Conservation (phyloP, 2,329 filamentous ascomycete species). For the Colletotrichum agaves region DNA sequence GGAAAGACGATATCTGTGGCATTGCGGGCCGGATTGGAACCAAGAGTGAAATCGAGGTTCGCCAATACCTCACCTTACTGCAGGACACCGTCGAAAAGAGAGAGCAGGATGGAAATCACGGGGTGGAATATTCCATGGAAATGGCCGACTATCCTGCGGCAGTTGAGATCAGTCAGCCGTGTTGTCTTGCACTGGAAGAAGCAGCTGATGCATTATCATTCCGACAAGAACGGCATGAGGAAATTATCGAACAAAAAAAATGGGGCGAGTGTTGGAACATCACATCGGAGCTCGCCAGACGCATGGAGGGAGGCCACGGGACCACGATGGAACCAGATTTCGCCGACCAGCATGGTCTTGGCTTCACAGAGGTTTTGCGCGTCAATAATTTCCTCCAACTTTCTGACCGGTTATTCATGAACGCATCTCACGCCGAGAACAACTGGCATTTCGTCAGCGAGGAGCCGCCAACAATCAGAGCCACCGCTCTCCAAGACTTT, state of each 20-base stretch:
- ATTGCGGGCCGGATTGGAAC: constrained; percentile 73
- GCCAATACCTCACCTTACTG: constrained; percentile 74
- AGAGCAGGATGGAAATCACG: constrained; percentile 45
- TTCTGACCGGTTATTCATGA: constrained; percentile 80
- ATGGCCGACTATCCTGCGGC: constrained; percentile 75
- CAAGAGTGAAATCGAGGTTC: constrained; percentile 81
- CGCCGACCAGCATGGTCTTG: constrained; percentile 46
- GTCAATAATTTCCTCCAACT: constrained; percentile 70
- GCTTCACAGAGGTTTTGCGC: constrained; percentile 67
- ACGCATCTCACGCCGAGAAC: constrained; percentile 66
- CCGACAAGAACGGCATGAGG: constrained; percentile 72
- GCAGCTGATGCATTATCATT: constrained; percentile 74
- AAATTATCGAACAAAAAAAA: constrained; percentile 65
- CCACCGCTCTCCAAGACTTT: constrained; percentile 81
- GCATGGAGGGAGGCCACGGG: constrained; percentile 36
- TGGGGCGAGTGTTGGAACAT: constrained; percentile 77
- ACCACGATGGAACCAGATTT: constrained; percentile 20
- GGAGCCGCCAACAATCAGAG: constrained; percentile 76
- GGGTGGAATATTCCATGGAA: constrained; percentile 48
- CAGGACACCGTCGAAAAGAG: constrained; percentile 58
- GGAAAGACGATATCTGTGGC: constrained; percentile 68
- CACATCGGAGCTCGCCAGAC: constrained; percentile 50
- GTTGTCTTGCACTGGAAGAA: constrained; percentile 72
- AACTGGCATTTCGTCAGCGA: constrained; percentile 75
- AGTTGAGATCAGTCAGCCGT: constrained; percentile 74